Base-by-base conservation (phyloP, 176 grass and related monocot genomes). In the Triticum turgidum region DNA sequence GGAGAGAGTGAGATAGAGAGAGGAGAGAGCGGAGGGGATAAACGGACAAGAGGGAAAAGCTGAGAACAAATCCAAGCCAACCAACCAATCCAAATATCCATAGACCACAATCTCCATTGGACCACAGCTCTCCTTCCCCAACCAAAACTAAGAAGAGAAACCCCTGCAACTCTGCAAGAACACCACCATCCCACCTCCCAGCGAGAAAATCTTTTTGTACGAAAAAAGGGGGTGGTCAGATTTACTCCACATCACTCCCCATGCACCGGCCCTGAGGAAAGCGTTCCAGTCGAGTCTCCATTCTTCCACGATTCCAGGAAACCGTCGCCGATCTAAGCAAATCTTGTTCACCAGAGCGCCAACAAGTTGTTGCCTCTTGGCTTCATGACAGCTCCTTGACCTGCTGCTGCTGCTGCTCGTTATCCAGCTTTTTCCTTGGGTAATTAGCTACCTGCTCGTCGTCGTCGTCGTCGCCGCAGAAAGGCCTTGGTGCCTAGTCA, bases 21-120 rank as follows among this genome's bases (percentile, higher is more conserved):
- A 11, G 39, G 29, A 6, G 63, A 24, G 13, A 62, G 44, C 11
- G 32, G 47, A 72, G 24, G 32, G 69, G 86, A 88, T 91, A 91
- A 91, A 91, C 81, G 82, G 86, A 3, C 90, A 34, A 69, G 82
- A 82, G 51, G 32, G 78, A 72, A 85, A 88, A 85, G 90, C 39
- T 64, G 78, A 81, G 86, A 82, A 79, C 85, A 85, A 82, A 82
- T 85, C 82, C 86, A 78, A 88, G 85, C 64, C 86, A 88, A 85
- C 82, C 90, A 91, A 88, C 78, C 90, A 88, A 85, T 88, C 71
- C 64, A 64, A 56, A 85, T 71, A 88, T 77, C 77, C 82, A 76
- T 32, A 91, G 52, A 47, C 71, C 82, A 80, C 63, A 65, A 81
- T 71, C 85, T 85, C 71, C 70, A 45, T 33, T 88, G 90, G 82